These are phyloP conservation scores for Cordyceps cicadae DNA, from an alignment of 2,329 filamentous ascomycete species.

Conservation along the genomic window DNA sequence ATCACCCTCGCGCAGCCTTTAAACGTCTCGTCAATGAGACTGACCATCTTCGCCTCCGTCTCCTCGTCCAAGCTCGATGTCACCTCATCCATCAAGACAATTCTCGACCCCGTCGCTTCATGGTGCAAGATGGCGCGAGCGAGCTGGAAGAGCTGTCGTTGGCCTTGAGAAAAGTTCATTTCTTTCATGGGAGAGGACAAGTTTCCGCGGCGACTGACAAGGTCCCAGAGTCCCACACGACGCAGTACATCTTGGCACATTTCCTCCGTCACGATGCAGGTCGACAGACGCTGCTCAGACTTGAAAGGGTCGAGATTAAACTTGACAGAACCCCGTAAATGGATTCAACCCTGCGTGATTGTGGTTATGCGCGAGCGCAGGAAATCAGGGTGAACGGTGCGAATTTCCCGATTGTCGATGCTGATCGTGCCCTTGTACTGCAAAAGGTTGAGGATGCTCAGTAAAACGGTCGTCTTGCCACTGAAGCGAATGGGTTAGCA, in stretches of 20 bases:
- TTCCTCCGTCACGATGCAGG: neutral
- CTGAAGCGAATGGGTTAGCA: neutral
- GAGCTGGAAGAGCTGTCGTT: constrained; percentile 2
- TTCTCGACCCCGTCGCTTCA: neutral
- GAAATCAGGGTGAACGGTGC: neutral
- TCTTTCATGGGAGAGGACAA: neutral
- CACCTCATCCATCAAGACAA: constrained; percentile 4
- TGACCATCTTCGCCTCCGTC: neutral
- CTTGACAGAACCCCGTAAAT: neutral
- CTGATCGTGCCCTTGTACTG: neutral
- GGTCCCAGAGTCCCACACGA: neutral
- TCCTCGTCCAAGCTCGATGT: neutral
- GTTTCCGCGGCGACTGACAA: neutral
- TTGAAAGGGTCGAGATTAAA: neutral
- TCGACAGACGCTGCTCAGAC: neutral
- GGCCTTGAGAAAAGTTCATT: neutral
- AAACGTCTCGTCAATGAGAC: neutral
- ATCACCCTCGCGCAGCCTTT: neutral
- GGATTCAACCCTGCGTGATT: neutral
- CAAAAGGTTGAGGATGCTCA: neutral
- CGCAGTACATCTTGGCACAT: neutral
- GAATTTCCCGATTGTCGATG: constrained; percentile 3
- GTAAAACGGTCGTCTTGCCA: neutral
- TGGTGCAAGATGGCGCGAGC: constrained; percentile 1
- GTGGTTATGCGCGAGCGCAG: constrained; percentile 1